These are phyloP conservation scores for Dictyophora rubrovolvata DNA, from an alignment of 768 basidiomycete species.

Conservation along the genomic window DNA sequence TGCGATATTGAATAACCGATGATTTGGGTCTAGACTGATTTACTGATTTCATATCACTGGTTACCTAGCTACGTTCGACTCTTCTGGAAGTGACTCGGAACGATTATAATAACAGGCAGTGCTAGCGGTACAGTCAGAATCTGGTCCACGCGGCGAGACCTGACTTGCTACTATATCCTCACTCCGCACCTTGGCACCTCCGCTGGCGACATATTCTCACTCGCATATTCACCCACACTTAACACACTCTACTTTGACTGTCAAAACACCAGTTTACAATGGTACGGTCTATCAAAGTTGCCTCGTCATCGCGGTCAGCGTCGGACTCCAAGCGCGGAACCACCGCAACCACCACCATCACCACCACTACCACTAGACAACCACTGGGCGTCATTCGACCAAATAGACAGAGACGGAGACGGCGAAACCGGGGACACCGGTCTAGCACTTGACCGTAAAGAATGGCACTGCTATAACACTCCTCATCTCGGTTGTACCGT, in stretches of 20 bases:
- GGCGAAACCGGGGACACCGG: not conserved
- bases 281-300: slow-evolving; percentile 51
- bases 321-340: not conserved
- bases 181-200: slow-evolving; percentile 68
- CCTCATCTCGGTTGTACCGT: slow-evolving; percentile 7
- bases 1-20: too few species aligned
- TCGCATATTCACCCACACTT: slow-evolving; percentile 61
- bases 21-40: too few species aligned
- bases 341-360: not conserved
- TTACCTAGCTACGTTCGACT: too few species aligned
- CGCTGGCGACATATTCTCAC: slow-evolving; percentile 80
- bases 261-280: slow-evolving; percentile 88
- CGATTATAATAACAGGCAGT: too few species aligned
- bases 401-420: not conserved
- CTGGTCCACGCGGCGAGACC: slow-evolving; percentile 68
- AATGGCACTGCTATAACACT: slow-evolving; percentile 47
- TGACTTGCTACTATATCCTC: slow-evolving; percentile 58
- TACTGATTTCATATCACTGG: too few species aligned
- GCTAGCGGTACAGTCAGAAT: slow-evolving; percentile 81
- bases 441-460: slow-evolving; percentile 7
- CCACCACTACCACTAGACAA: not conserved
- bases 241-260: slow-evolving; percentile 80
- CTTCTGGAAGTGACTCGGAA: too few species aligned
- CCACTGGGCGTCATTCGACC: not conserved
- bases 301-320: slow-evolving; percentile 13